Evolutionary conservation across 768 basidiomycete species (phyloP).

Genomic region (Suillus placidus): DNA sequence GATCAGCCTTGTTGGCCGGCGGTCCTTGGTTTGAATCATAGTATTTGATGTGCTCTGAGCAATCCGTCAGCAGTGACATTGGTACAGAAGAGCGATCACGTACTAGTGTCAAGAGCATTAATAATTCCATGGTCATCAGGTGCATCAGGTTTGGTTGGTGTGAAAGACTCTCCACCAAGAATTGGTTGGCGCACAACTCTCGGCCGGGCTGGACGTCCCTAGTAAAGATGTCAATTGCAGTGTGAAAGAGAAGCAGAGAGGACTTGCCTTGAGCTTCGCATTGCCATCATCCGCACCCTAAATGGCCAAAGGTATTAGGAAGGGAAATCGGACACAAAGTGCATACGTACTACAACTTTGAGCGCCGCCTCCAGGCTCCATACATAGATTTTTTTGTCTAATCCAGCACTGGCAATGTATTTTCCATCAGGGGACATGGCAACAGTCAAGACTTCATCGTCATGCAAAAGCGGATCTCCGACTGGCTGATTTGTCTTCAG

Average conservation of each 20-base stretch:
- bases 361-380: slow-evolving; percentile 65
- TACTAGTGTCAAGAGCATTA: too few relatives aligned
- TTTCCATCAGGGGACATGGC: slow-evolving; percentile 81
- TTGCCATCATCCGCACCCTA: background rate
- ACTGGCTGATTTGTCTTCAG: background rate
- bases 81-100: too few relatives aligned
- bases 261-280: background rate
- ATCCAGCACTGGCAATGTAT: slow-evolving; percentile 78
- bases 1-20: too few relatives aligned
- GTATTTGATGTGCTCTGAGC: too few relatives aligned
- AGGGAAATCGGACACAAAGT: background rate
- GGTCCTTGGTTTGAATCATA: too few relatives aligned
- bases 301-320: background rate
- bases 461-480: slow-evolving; percentile 62
- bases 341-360: background rate
- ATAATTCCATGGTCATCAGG: too few relatives aligned
- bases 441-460: slow-evolving; percentile 74
- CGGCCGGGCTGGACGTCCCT: too few relatives aligned
- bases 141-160: too few relatives aligned
- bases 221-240: background rate
- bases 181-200: too few relatives aligned
- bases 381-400: slow-evolving; percentile 72
- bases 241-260: background rate
- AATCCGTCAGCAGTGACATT: too few relatives aligned
- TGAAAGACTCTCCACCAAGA: too few relatives aligned